These are phyloP conservation scores for Penicillium sp. DNA, from an alignment of 2,329 filamentous ascomycete genomes.

Conservation along the genomic window DNA sequence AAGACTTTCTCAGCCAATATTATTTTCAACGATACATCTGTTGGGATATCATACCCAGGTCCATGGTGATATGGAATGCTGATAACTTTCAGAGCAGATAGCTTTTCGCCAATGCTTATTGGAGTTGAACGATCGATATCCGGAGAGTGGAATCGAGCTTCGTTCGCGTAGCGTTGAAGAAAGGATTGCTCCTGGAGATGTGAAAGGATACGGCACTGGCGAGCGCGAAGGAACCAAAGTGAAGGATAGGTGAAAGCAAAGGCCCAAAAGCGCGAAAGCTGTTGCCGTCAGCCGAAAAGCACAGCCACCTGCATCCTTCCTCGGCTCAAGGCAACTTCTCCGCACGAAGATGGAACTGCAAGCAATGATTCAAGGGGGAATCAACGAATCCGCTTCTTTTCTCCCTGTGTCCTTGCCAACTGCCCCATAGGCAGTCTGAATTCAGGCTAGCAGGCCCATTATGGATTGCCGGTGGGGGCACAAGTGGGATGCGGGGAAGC, in stretches of 20 bases:
- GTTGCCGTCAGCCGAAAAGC: constrained; percentile 5
- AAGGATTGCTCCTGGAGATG: not conserved
- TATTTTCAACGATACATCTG: not conserved
- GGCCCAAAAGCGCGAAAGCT: not conserved
- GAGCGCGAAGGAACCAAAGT: not conserved
- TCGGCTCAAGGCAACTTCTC: constrained; percentile 5
- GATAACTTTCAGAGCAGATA: not conserved
- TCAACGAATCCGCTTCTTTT: constrained; percentile 3
- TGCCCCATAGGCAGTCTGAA: not conserved
- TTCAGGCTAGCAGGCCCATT: not conserved
- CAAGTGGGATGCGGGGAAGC: constrained; percentile 2
- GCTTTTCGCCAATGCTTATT: not conserved
- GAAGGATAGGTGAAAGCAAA: not conserved
- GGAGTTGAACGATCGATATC: not conserved
- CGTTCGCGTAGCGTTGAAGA: not conserved
- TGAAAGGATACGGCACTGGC: not conserved
- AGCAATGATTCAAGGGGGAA: not conserved
- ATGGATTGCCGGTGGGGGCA: not conserved
- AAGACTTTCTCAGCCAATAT: not conserved
- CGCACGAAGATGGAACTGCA: not conserved
- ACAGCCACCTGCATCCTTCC: not conserved
- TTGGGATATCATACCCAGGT: constrained; percentile 9
- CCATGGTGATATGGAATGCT: constrained; percentile 7
- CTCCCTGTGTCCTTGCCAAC: not conserved
- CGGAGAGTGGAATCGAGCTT: not conserved